phyloP scores from a whole-genome alignment of 1,139 yeast species.

The Pichia cactophila region DNA sequence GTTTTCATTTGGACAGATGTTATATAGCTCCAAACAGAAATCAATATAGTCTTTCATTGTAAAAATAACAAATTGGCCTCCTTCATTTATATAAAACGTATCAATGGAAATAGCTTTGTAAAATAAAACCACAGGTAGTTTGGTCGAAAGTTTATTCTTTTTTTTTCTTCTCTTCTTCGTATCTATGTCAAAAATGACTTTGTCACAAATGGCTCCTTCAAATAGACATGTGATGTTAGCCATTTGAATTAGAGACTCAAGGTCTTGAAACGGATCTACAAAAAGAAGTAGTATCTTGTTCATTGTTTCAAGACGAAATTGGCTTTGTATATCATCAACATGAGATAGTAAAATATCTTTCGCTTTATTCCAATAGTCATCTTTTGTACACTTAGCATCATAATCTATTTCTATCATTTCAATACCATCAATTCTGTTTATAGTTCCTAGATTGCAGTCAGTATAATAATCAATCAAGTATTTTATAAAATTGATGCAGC shows the following conservation, averaged over 20 bases:
- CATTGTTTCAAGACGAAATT: constrained; percentile 30
- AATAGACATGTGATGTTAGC: constrained; percentile 44
- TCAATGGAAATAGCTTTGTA: constrained; percentile 53
- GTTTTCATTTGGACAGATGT: constrained; percentile 29
- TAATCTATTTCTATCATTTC: constrained; percentile 20
- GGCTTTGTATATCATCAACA: constrained; percentile 30
- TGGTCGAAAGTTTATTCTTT: constrained; percentile 6
- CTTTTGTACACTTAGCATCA: constrained; percentile 25
- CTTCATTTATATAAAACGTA: constrained; percentile 38
- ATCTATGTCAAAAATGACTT: constrained; percentile 21
- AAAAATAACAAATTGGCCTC: constrained; percentile 37
- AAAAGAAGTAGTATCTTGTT: constrained; percentile 41
- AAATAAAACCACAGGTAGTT: constrained; percentile 29
- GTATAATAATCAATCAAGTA: constrained; percentile 37
- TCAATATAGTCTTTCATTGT: constrained; percentile 43
- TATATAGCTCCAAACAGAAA: constrained; percentile 58
- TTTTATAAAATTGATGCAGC: constrained; percentile 32
- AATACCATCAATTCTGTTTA: constrained; percentile 17
- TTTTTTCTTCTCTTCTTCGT: constrained; percentile 20
- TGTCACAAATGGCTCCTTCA: constrained; percentile 31
- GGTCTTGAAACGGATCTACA: constrained; percentile 38
- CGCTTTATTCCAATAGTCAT: constrained; percentile 32
- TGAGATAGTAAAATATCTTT: constrained; percentile 24
- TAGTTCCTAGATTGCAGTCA: constrained; percentile 42
- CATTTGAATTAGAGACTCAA: constrained; percentile 42